Conservation (phyloP, 495 filamentous ascomycete genomes). For the Geoglossum glabrum region DNA sequence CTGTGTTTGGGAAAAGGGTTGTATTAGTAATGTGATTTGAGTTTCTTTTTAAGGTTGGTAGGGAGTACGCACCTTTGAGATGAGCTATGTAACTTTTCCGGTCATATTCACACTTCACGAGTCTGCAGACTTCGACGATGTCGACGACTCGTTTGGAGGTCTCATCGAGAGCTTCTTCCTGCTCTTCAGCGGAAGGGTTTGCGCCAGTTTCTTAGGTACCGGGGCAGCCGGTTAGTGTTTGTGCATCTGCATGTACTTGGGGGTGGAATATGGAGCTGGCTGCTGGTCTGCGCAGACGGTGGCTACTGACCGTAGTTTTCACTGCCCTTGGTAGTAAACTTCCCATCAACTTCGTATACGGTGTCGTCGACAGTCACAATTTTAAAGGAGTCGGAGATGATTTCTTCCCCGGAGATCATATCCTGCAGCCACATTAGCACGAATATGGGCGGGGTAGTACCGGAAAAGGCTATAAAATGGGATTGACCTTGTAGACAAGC, state of each 20-base stretch:
- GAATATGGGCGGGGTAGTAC: background rate
- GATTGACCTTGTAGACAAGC: slow-evolving; percentile 73
- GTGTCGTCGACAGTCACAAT: slow-evolving; percentile 53
- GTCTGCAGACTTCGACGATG: slow-evolving; percentile 79
- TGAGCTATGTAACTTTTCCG: slow-evolving; percentile 64
- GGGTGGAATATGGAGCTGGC: background rate
- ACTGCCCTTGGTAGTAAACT: slow-evolving; percentile 52
- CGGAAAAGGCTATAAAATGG: background rate
- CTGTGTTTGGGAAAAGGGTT: slow-evolving; percentile 24
- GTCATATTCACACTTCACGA: slow-evolving; percentile 56
- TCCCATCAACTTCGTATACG: slow-evolving; percentile 76
- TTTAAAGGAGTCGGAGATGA: slow-evolving; percentile 84
- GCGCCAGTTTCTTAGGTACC: slow-evolving; percentile 59
- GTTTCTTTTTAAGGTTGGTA: background rate
- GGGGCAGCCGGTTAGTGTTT: background rate
- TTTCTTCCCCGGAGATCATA: slow-evolving; percentile 74
- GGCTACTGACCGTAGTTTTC: slow-evolving; percentile 59
- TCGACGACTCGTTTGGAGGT: slow-evolving; percentile 66
- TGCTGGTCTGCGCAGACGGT: too few relatives aligned
- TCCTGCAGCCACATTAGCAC: slow-evolving; percentile 34
- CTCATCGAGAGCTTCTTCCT: slow-evolving; percentile 52
- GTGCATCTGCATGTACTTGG: background rate
- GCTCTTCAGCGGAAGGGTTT: slow-evolving; percentile 90
- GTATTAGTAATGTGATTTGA: background rate
- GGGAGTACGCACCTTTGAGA: slow-evolving; percentile 48